Evolutionary conservation across 2,329 filamentous ascomycete species (phyloP).

Genomic region (Fusarium sp.): DNA sequence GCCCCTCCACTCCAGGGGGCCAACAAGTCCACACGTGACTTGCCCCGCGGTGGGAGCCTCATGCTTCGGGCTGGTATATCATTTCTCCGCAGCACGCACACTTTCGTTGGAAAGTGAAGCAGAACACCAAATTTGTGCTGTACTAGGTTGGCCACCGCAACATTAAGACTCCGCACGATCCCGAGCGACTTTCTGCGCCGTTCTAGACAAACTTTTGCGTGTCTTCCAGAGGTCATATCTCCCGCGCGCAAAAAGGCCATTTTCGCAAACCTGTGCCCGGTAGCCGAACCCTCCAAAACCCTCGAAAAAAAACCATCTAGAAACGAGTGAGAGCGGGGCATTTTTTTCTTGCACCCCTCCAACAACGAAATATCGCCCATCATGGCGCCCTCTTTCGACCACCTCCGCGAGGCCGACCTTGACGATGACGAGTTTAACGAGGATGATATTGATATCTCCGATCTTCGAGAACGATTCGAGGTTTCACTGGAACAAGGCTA

Average conservation of each 20-base stretch:
- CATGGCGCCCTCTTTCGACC: constrained; percentile 93
- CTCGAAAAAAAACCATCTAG: constrained; percentile 36
- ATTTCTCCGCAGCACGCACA: constrained; percentile 57
- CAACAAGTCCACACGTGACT: constrained; percentile 53
- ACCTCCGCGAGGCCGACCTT: constrained; percentile 90
- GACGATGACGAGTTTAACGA: constrained; percentile 88
- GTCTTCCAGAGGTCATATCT: constrained; percentile 37
- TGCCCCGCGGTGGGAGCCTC: constrained; percentile 53
- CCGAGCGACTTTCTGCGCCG: constrained; percentile 43
- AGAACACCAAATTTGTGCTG: constrained; percentile 56
- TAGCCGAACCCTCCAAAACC: constrained; percentile 36
- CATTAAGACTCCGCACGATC: constrained; percentile 48
- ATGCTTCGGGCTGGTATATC: constrained; percentile 52
- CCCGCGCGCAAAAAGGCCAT: constrained; percentile 37
- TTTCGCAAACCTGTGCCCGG: constrained; percentile 34
- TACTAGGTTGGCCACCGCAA: constrained; percentile 46
- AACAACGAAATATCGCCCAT: constrained; percentile 59
- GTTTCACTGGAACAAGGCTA: constrained; percentile 96
- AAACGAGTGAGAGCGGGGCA: constrained; percentile 53
- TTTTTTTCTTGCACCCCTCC: constrained; percentile 53
- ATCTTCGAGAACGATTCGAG: constrained; percentile 94
- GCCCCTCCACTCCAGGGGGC: constrained; percentile 45
- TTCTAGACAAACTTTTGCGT: constrained; percentile 40
- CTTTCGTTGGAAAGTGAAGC: constrained; percentile 52
- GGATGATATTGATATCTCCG: constrained; percentile 94